These are phyloP conservation scores for Neurospora africana DNA, from an alignment of 495 filamentous ascomycete species.

Conservation along the genomic window DNA sequence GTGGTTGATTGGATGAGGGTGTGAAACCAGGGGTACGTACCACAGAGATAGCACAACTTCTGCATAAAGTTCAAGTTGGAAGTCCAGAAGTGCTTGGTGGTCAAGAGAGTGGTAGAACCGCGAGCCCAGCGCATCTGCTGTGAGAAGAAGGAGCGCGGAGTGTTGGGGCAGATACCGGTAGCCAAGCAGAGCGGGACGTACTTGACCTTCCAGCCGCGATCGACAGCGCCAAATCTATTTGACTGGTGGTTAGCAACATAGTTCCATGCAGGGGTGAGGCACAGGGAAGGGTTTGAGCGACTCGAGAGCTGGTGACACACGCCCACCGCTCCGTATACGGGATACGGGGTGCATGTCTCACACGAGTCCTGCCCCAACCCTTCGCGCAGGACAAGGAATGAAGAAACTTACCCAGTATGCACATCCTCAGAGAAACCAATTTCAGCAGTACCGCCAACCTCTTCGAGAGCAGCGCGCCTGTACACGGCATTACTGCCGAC, in stretches of 20 bases:
- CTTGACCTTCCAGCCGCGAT: conserved; percentile 27
- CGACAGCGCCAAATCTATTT: conserved; percentile 19
- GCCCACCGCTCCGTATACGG: neutral
- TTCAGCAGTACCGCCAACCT: conserved; percentile 22
- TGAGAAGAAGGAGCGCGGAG: conserved; percentile 23
- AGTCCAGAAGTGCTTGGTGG: conserved; percentile 22
- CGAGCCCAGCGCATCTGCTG: conserved; percentile 28
- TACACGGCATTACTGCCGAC: conserved; percentile 25
- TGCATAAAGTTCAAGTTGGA: conserved; percentile 23
- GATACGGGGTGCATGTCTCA: neutral
- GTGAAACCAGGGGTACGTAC: neutral
- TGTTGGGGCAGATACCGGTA: conserved; percentile 25
- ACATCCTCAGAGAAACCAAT: conserved; percentile 28
- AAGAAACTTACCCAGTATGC: conserved; percentile 19
- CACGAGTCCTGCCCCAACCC: neutral
- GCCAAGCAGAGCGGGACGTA: conserved; percentile 23
- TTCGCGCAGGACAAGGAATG: neutral
- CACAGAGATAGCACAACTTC: conserved; percentile 23
- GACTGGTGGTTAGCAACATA: neutral
- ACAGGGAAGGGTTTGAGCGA: neutral
- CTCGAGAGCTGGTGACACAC: neutral
- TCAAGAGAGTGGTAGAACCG: conserved; percentile 21
- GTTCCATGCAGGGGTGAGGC: neutral
- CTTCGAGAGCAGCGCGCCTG: conserved; percentile 15
- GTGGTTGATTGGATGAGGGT: neutral